Evolutionary conservation across 139 green algal species (phyloP).

Genomic region (Picochlorum sp.): DNA sequence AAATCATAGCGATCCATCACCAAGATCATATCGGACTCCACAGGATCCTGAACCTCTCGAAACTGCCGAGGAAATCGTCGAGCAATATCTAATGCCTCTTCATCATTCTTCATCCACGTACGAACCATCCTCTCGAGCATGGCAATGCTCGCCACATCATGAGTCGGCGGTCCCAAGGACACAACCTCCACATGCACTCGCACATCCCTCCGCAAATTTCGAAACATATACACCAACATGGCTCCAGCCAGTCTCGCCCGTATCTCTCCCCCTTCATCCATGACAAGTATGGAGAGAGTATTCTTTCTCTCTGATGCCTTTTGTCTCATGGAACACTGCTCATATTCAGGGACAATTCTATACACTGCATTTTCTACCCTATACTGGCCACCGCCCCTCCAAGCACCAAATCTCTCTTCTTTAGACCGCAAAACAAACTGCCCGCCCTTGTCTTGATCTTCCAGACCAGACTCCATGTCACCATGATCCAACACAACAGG

Average conservation of each 20-base stretch:
- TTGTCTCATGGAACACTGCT: too few relatives aligned
- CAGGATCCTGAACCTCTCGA: constrained; percentile 39
- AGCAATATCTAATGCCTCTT: too few relatives aligned
- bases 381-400: too few relatives aligned
- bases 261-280: constrained; percentile 35
- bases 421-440: too few relatives aligned
- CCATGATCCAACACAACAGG: too few relatives aligned
- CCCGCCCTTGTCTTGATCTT: too few relatives aligned
- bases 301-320: neutral
- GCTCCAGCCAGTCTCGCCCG: constrained; percentile 32
- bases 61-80: constrained; percentile 18
- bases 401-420: too few relatives aligned
- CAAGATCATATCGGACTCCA: constrained; percentile 45
- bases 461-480: too few relatives aligned
- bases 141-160: neutral
- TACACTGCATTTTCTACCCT: too few relatives aligned
- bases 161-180: constrained; percentile 16
- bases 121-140: neutral
- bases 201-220: neutral
- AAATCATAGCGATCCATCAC: constrained; percentile 51
- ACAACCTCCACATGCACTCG: constrained; percentile 24
- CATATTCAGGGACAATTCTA: too few relatives aligned
- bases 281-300: constrained; percentile 21
- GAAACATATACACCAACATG: constrained; percentile 25
- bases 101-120: neutral